A percentile compares a stretch with the other conserved stretches of the same genome.
Evolutionary conservation across 306 rosid genomes (phyloP).

Genomic region (Hippophae rhamnoides): DNA sequence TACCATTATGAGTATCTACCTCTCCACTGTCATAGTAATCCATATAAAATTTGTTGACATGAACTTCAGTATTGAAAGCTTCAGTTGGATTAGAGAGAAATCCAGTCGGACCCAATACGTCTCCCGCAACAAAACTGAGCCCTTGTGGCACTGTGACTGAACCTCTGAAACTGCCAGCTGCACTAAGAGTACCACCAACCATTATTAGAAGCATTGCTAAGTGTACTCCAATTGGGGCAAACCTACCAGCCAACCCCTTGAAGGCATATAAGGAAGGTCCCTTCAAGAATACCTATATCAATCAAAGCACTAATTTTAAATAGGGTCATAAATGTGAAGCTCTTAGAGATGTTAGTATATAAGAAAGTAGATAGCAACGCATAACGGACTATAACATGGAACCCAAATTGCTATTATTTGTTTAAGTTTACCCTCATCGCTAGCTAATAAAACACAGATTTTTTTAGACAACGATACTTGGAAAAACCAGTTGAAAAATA

Average conservation of each 20-base stretch:
- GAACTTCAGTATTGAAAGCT: constrained; percentile 79
- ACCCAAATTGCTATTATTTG: background rate
- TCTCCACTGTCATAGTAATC: constrained; percentile 85
- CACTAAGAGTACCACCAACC: constrained; percentile 92
- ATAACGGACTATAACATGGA: background rate
- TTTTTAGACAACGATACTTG: no score
- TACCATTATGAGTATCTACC: constrained; percentile 32
- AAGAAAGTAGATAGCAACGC: background rate
- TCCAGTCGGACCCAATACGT: constrained; percentile 75
- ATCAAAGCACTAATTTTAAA: constrained; percentile 18
- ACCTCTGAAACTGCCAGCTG: constrained; percentile 92
- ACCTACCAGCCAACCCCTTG: constrained; percentile 77
- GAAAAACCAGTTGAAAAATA: no score
- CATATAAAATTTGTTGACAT: constrained; percentile 87
- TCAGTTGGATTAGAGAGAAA: constrained; percentile 75
- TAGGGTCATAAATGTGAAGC: background rate
- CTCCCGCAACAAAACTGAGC: constrained; percentile 82
- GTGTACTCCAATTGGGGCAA: constrained; percentile 95
- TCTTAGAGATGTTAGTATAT: no score
- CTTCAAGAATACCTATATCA: constrained; percentile 65
- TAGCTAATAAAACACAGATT: no score
- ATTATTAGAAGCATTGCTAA: constrained; percentile 78
- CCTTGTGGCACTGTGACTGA: constrained; percentile 95
- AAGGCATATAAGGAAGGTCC: constrained; percentile 83
- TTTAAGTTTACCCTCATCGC: background rate